Conservation (phyloP, 2,329 filamentous ascomycete genomes). For the Penicillium sp. region DNA sequence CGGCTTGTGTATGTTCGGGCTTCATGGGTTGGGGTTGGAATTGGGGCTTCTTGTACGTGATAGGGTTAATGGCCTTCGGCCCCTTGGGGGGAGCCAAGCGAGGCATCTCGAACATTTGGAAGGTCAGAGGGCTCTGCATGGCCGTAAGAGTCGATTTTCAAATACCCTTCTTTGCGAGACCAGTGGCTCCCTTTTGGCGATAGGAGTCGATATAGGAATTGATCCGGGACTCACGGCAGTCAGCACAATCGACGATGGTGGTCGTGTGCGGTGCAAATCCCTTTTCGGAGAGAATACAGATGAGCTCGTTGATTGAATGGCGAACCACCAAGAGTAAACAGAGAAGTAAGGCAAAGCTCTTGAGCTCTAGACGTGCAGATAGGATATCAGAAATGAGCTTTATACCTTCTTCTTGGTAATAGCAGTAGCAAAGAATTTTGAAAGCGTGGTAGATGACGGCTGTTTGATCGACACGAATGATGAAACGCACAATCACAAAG, state of each 20-base stretch:
- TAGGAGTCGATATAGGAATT: neutral
- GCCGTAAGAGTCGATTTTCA: neutral
- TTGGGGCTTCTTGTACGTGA: neutral
- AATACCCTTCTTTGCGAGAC: neutral
- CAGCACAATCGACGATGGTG: neutral
- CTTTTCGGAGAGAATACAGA: neutral
- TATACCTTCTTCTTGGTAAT: neutral
- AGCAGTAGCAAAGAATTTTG: neutral
- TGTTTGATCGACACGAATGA: neutral
- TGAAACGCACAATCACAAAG: neutral
- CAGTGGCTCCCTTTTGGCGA: neutral
- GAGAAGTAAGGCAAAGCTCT: neutral
- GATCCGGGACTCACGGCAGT: constrained; percentile 1
- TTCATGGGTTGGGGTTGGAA: neutral
- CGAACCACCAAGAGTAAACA: neutral
- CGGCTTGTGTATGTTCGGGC: neutral
- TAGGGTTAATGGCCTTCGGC: neutral
- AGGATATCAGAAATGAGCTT: neutral
- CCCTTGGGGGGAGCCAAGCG: neutral
- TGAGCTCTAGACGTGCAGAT: neutral
- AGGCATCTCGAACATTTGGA: neutral
- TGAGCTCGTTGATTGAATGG: neutral
- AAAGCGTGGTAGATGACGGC: neutral
- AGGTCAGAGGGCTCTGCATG: neutral
- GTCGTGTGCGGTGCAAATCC: neutral